A percentile compares a stretch with the other conserved stretches of the same genome.
Conservation (phyloP, 345 rosid genomes). For the Odontarrhena argentea region DNA sequence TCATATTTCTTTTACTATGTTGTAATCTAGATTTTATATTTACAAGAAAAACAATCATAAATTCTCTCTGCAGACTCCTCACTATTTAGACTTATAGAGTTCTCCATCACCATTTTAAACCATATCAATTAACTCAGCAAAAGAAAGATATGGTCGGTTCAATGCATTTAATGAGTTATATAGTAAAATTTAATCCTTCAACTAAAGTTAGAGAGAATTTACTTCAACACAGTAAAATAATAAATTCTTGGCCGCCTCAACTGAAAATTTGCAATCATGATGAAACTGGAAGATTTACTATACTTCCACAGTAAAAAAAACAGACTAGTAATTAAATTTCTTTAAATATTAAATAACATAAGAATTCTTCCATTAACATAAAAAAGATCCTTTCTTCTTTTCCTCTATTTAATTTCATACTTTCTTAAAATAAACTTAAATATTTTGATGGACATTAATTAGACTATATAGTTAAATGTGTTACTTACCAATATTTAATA, state of each 20-base stretch:
- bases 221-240: slow-evolving; percentile 24
- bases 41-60: slow-evolving; percentile 33
- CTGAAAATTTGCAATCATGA: slow-evolving; percentile 20
- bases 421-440: too few species aligned
- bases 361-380: too few species aligned
- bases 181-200: slow-evolving; percentile 5
- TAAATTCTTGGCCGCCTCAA: slow-evolving; percentile 16
- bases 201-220: not conserved
- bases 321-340: too few species aligned
- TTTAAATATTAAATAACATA: too few species aligned
- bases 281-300: not conserved
- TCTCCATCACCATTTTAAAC: slow-evolving; percentile 38
- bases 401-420: too few species aligned
- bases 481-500: slow-evolving; percentile 49
- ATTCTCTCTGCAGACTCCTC: slow-evolving; percentile 14
- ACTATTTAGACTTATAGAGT: slow-evolving; percentile 32
- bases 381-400: too few species aligned
- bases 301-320: not conserved
- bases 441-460: not conserved
- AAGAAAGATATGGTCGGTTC: slow-evolving; percentile 39
- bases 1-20: not conserved
- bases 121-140: slow-evolving; percentile 33
- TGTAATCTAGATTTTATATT: slow-evolving; percentile 1
- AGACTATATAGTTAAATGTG: slow-evolving; percentile 31
- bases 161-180: slow-evolving; percentile 26